A percentile compares a stretch with the other conserved stretches of the same genome.
Conservation (phyloP, 2,329 filamentous ascomycete genomes). For the Ophiosphaerella herpotricha region DNA sequence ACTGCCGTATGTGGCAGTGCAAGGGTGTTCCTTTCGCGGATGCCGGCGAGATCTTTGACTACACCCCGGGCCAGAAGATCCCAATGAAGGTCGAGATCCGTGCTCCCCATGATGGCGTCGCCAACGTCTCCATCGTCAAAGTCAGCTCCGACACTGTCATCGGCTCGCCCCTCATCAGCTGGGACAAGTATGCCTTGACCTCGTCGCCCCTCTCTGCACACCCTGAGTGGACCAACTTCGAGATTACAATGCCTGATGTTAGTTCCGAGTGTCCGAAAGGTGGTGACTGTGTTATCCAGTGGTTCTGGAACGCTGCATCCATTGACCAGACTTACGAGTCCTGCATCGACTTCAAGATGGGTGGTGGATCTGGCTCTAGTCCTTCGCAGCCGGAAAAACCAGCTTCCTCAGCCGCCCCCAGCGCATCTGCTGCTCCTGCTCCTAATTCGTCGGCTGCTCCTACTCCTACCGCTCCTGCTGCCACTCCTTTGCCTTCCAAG, state of each 20-base stretch:
- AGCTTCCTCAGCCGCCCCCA: conserved; percentile 6
- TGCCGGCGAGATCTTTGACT: conserved; percentile 56
- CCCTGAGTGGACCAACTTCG: conserved; percentile 55
- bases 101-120: conserved; percentile 59
- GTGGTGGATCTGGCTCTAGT: conserved; percentile 35
- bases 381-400: neutral
- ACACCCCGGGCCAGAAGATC: conserved; percentile 56
- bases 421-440: conserved; percentile 11
- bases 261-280: conserved; percentile 52
- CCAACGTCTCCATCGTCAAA: conserved; percentile 65
- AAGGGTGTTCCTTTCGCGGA: conserved; percentile 64
- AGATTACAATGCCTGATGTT: conserved; percentile 60
- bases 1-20: conserved; percentile 62
- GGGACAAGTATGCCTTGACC: conserved; percentile 60
- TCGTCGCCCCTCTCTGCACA: conserved; percentile 46
- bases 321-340: conserved; percentile 67
- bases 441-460: conserved; percentile 13
- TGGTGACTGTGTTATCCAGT: conserved; percentile 63
- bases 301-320: conserved; percentile 63
- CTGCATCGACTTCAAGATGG: conserved; percentile 63
- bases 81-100: conserved; percentile 53
- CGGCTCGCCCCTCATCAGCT: conserved; percentile 59
- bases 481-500: conserved; percentile 11
- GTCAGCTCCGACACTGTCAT: conserved; percentile 58
- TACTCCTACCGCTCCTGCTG: conserved; percentile 11